Base-by-base conservation (phyloP, 306 rosid species). In the Sicyos baderoa region DNA sequence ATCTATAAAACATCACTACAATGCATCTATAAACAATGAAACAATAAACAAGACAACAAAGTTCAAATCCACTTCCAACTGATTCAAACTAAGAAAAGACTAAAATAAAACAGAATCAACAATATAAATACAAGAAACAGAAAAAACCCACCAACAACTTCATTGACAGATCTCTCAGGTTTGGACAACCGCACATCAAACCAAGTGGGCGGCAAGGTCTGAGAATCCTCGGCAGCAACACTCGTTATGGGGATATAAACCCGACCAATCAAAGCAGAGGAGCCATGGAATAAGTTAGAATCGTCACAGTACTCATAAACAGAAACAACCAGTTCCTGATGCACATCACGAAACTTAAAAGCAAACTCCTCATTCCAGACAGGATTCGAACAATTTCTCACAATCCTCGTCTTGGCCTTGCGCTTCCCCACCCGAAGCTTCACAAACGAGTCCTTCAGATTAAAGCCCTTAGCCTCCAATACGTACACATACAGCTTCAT, bases 361-460 rank as follows among this genome's bases (percentile, higher is more conserved):
- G 79, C 75, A 72, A 89, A 92, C 82, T 87, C 98, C 15, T 89
- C 84, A 51, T 85, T 83, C 98, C 94, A 92, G 76, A 77, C 77
- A 6, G 90, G 92, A 65, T 61, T 68, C 23, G 12, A 48, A 27
- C 83, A 74, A 63, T 82, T 82, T 45, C 73, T 84, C 77, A 81
- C 32, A 64, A 70, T 52, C 82, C 83, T 78, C 14, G 91, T 89
- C 79, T 82, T 89, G 47, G 82, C 82, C 74, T 84, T 89, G 0
- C 73, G 81, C 80, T 80, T 86, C 27, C 87, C 88, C 17, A 89
- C 81, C 47, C 81, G 83, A 59, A 92, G 83, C 82, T 85, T 86
- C 81, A 83, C 98, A 51, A 71, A 86, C 0, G 88, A 72, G 55
- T 85, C 82, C 19, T 81, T 76, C 44, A 55, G 83, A 11, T 72